Conservation (phyloP, 495 filamentous ascomycete species). For the Aspergillus carlsbadensis region DNA sequence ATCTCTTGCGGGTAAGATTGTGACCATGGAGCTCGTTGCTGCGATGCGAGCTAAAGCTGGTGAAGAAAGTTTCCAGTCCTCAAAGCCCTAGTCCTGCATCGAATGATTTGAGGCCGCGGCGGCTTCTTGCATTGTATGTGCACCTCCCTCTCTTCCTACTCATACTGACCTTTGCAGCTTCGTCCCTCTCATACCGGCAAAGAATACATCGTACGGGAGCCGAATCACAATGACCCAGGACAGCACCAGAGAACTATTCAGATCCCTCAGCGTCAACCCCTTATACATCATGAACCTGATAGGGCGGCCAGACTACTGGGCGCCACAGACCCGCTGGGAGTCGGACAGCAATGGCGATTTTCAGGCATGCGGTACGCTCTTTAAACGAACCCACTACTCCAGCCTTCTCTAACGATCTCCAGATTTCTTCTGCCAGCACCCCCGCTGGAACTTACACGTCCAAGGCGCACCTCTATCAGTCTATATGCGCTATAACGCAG, state of each 20-base stretch:
- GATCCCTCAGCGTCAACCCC: not conserved
- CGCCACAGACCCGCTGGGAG: not conserved
- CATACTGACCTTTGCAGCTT: not conserved
- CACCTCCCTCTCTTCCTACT: not conserved
- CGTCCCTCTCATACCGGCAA: not conserved
- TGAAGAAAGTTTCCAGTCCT: not conserved
- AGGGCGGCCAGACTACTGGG: not conserved
- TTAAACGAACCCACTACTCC: not conserved
- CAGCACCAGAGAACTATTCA: not conserved
- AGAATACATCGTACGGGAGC: not conserved
- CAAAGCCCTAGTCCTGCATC: not conserved
- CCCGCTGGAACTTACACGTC: not conserved
- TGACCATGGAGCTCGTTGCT: too few relatives aligned
- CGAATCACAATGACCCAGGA: not conserved
- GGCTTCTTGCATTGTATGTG: not conserved
- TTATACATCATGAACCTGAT: slow-evolving; percentile 3
- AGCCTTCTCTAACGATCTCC: not conserved
- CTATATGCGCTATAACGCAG: not conserved
- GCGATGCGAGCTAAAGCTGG: not conserved
- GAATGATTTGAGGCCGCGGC: not conserved
- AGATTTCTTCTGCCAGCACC: slow-evolving; percentile 5
- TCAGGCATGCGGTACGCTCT: not conserved
- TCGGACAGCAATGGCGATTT: not conserved
- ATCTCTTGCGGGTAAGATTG: not conserved
- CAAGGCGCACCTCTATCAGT: not conserved